phyloP scores from a whole-genome alignment of 345 rosid genomes.

The Erysimum cheiranthoides region DNA sequence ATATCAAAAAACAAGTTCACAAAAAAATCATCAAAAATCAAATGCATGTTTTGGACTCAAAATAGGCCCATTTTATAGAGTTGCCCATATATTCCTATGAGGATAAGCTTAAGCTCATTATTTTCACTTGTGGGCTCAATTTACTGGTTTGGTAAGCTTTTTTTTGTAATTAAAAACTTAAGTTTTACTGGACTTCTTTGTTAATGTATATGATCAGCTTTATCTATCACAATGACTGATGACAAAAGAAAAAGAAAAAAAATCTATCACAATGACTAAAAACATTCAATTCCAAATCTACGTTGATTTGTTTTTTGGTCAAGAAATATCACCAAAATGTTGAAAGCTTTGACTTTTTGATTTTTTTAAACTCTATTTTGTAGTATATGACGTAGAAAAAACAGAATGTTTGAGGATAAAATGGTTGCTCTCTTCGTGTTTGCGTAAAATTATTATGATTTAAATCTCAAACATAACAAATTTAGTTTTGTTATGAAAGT shows the following conservation, averaged over 20 bases:
- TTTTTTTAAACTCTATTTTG: not conserved
- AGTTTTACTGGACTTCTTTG: not conserved
- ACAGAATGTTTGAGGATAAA: not conserved
- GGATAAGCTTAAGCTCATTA: not conserved
- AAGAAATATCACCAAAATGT: not conserved
- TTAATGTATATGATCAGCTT: not conserved
- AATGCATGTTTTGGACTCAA: not conserved
- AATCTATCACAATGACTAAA: not conserved
- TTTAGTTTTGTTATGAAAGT: not conserved
- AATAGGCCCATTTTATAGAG: not conserved
- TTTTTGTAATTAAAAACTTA: not conserved
- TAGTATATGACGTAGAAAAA: not conserved
- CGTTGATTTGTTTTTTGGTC: not conserved
- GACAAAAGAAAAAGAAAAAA: no score
- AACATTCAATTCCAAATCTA: not conserved
- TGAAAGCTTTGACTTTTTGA: not conserved
- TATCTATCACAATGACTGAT: not conserved
- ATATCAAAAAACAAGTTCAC: not conserved
- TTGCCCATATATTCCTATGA: slow-evolving; percentile 8
- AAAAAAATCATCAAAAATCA: not conserved
- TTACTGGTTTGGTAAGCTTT: not conserved
- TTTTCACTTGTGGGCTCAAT: not conserved
- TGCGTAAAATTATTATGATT: not conserved
- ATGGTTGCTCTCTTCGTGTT: not conserved
- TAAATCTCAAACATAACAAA: not conserved